phyloP scores from a whole-genome alignment of 2,329 filamentous ascomycete species.

The Tympanopsis confertula region DNA sequence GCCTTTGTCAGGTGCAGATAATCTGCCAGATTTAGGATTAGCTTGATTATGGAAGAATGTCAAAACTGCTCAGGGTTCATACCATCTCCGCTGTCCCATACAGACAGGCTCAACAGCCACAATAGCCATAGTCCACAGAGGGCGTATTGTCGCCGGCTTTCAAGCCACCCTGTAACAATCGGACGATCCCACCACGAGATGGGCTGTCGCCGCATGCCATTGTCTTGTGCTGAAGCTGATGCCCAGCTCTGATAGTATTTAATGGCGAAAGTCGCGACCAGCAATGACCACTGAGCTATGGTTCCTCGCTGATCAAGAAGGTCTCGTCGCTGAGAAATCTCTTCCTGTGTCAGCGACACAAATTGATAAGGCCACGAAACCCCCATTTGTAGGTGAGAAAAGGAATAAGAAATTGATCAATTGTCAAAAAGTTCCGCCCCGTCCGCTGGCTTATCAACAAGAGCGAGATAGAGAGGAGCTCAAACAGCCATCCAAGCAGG shows the following conservation, averaged over 20 bases:
- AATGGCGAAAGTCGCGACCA: neutral
- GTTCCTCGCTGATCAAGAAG: neutral
- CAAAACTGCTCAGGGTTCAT: constrained; percentile 14
- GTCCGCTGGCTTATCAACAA: too few species aligned
- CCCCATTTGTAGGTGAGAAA: too few species aligned
- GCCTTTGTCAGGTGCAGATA: constrained; percentile 54
- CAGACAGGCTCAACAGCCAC: constrained; percentile 37
- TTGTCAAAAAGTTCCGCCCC: too few species aligned
- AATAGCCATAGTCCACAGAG: constrained; percentile 31
- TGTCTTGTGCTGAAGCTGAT: neutral
- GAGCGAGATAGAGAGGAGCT: too few species aligned
- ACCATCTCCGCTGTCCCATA: constrained; percentile 41
- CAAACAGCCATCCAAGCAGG: too few species aligned
- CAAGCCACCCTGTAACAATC: constrained; percentile 24
- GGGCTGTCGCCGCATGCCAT: constrained; percentile 1
- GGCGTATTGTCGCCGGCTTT: constrained; percentile 37
- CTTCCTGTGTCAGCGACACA: neutral
- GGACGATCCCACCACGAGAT: constrained; percentile 31
- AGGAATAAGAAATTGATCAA: too few species aligned
- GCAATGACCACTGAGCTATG: neutral
- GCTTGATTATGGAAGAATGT: neutral
- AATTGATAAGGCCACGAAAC: neutral
- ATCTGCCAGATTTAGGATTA: constrained; percentile 25
- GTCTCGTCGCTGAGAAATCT: neutral
- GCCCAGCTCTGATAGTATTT: neutral